Conservation (phyloP, 2,329 filamentous ascomycete species). For the Ceratocystis destructans region DNA sequence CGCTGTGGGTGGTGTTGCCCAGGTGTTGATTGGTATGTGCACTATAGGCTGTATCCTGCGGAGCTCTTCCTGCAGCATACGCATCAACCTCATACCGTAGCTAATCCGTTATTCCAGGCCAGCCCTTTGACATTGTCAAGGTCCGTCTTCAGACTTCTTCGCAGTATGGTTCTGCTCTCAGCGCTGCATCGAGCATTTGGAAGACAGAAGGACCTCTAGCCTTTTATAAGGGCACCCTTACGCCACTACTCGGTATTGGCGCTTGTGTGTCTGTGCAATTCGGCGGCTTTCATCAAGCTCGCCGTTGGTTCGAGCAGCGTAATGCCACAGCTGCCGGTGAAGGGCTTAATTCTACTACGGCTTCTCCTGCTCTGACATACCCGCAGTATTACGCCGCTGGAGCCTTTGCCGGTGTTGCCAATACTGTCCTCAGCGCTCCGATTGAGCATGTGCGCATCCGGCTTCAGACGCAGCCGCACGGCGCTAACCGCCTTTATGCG, state of each 20-base stretch:
- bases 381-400: conserved; percentile 79
- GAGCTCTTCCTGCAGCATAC: too few species aligned
- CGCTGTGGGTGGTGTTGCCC: conserved; percentile 80
- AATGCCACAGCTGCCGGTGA: conserved; percentile 38
- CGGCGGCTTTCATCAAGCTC: conserved; percentile 86
- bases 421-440: conserved; percentile 73
- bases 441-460: conserved; percentile 97
- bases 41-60: conserved; percentile 17
- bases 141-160: conserved; percentile 85
- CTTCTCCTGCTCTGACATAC: conserved; percentile 52
- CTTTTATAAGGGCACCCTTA: conserved; percentile 97
- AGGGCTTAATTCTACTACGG: conserved; percentile 29
- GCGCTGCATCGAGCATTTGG: conserved; percentile 73
- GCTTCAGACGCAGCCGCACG: conserved; percentile 91
- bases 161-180: conserved; percentile 65
- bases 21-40: conserved; percentile 75
- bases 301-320: conserved; percentile 65
- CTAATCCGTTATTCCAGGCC: conserved; percentile 32
- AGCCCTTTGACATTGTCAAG: conserved; percentile 86
- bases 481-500: conserved; percentile 58
- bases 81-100: background rate
- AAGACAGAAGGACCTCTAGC: conserved; percentile 75
- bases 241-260: conserved; percentile 86
- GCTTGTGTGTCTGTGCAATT: conserved; percentile 98
- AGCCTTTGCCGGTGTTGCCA: conserved; percentile 83